Percentiles rank a stretch among this genome's conserved stretches.
These are phyloP conservation scores for Naganishia cerealis DNA, from an alignment of 1,284 basidiomycete species.

Conservation along the genomic window DNA sequence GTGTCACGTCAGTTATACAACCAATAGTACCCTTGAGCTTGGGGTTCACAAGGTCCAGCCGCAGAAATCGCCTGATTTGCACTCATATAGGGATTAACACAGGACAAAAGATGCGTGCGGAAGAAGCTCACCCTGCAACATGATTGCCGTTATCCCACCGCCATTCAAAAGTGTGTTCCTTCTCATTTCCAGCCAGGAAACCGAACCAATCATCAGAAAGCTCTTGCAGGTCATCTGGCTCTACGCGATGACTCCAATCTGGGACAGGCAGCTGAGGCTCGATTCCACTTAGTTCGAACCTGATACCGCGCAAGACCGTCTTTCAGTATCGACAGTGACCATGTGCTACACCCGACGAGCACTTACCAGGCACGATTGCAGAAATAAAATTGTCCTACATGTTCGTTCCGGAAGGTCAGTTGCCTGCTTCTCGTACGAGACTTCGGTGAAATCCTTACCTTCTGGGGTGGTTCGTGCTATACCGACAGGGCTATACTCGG, in stretches of 20 bases:
- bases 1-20: slow-evolving; percentile 49
- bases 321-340: slow-evolving; percentile 13
- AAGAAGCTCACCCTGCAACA: slow-evolving; percentile 39
- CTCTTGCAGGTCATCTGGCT: slow-evolving; percentile 12
- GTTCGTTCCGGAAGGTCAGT: slow-evolving; percentile 37
- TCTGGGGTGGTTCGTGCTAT: slow-evolving; percentile 46
- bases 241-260: slow-evolving; percentile 28
- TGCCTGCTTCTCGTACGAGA: slow-evolving; percentile 26
- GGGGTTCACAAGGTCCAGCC: slow-evolving; percentile 41
- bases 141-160: slow-evolving; percentile 43
- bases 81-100: slow-evolving; percentile 14
- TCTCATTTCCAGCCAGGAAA: slow-evolving; percentile 29
- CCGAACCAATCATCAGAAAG: slow-evolving; percentile 27
- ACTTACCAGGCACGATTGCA: slow-evolving; percentile 45
- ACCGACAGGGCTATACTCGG: slow-evolving; percentile 51
- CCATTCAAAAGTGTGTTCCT: slow-evolving; percentile 39
- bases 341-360: slow-evolving; percentile 39
- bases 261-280: slow-evolving; percentile 10
- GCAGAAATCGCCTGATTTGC: slow-evolving; percentile 40
- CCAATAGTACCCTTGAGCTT: slow-evolving; percentile 43
- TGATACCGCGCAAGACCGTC: neutral
- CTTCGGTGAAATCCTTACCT: slow-evolving; percentile 46
- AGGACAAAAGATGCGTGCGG: slow-evolving; percentile 35
- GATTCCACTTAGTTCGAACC: slow-evolving; percentile 25
- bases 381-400: slow-evolving; percentile 12